Base-by-base conservation (phyloP, 2,329 filamentous ascomycete genomes). In the Beauveria sp. region DNA sequence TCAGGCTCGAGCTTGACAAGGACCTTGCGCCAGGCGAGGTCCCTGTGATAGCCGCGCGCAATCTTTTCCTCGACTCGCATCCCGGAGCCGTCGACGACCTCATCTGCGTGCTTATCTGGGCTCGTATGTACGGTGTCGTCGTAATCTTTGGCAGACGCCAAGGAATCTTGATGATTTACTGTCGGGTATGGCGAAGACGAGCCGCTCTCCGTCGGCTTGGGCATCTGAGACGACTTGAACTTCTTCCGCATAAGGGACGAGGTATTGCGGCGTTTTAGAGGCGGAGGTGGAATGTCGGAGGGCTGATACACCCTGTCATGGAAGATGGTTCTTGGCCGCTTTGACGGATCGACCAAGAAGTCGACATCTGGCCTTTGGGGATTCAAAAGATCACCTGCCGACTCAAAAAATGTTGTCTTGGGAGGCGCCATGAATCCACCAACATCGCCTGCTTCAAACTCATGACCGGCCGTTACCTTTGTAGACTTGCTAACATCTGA, bases 11-110 rank as follows among this genome's bases (percentile, higher is more conserved):
- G 81, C 59, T 95, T 89, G 16, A 99, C 95, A 4, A 99, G 84
- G 1, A 99, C 95, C 72, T 99, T 99, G 51, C 95, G 89, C 95
- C 95, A 99, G 1, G 91, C 90, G 22, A 99, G 77, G 65, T 91
- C 91, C 14, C 87, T 86, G 73, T 99, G 95, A 75, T 99, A 99
- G 16, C 92, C 95, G 52, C 95, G 85, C 1, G 95, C 95, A 66
- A 99, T 99, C 75, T 97, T 98, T 73, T 99, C 95, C 73, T 99
- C 95, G 0, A 98, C 92, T 65, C 90, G 91, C 86, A 98, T 93
- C 65, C 78, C 85, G 10, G 86, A 84, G 18, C 76, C 80, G 67
- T 89, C 86, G 3, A 85, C 71, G 0, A 73, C 64, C 53, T 77
- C 73, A 8, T 70, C 66, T 2, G 68, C 63, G 1, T 71, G 64